Base-by-base conservation (phyloP, 2,329 filamentous ascomycete species). In the Fusarium incarnatum region DNA sequence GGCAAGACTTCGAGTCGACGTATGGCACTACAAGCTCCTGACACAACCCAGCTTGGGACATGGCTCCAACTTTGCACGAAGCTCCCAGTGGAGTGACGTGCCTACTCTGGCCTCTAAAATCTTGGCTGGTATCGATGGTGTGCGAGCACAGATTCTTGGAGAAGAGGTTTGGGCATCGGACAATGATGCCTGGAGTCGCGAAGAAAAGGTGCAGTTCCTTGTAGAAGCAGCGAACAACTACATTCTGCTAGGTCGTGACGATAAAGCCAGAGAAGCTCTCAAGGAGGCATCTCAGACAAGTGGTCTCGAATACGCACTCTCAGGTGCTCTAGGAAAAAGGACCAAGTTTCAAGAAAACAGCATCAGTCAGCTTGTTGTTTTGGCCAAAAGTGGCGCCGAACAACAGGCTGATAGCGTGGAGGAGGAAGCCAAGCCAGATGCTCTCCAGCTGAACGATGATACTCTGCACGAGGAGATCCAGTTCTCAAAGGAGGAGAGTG, bases 381-480 rank as follows among this genome's bases (percentile, higher is more conserved):
- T 98, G 30, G 96, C 96, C 1, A 94, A 89, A 78, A 98, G 94
- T 77, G 84, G 83, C 9, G 71, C 74, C 27, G 73, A 70, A 7
- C 71, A 65, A 69, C 60, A 6, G 65, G 64, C 8, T 68, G 73
- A 67, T 25, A 69, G 76, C 8, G 73, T 34, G 5, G 75, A 74
- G 49, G 69, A 74, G 1, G 67, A 75, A 3, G 73, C 75, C 2
- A 82, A 81, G 25, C 94, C 94, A 0, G 87, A 91, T 72, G 90
- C 91, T 5, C 79, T 98, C 16, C 87, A 92, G 37, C 83, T 98
- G 6, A 97, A 98, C 76, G 93, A 99, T 74, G 96, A 99, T 77
- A 98, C 96, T 0, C 85, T 99, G 0, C 85, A 98, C 3, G 96
- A 99, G 78, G 88, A 89, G 5, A 95, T 99, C 41, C 86, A 91